Evolutionary conservation across 139 green algal species (phyloP), one percentile per base, ranked within the genome.

Genomic region (Picochlorum sp.): DNA sequence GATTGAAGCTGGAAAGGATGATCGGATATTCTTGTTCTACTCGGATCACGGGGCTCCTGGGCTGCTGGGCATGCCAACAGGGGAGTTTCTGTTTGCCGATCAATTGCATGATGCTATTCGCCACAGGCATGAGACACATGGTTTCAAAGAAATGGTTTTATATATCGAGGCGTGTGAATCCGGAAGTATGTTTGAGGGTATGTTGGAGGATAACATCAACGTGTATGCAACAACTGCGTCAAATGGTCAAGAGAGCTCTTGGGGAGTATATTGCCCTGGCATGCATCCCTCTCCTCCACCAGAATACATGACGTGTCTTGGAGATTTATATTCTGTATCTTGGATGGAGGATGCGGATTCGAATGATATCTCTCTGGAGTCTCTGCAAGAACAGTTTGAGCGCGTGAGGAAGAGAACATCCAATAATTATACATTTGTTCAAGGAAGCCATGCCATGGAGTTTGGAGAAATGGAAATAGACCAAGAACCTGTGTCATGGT

Each of bases 121-220:
- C 41, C 41, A 68, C 16, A 73, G 77, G 20, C 31, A 71, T n/a
- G 37, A 45, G 6, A 14, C 58, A 4, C n/a, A 77, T 8, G 83
- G 80, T 49, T 98, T 90, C 78, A 71, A 75, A 41, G 83, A 96
- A 73, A 77, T 95, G 64, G 86, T 96, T 23, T 30, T 93, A 34
- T 94, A 93, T 79, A 76, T 96, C 4, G 90, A 97, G 77, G 91
- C 92, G 0, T 98, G 92, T 63, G 92, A 98, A 71, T 82, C 67
- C 10, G 92, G 92, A 44, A 86, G 69, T 79, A 93, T 98, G 67
- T 98, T 98, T 72, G 72, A 98, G 54, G 88, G 88, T 24, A 52
- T 94, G 60, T 66, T 90, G 28, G 54, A 75, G 7, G 56, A 79
- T 51, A 47, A 71, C 30, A 59, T 88, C 37, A 49, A 63, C 28